Base-by-base conservation (phyloP, 805 yeast genomes). In the Hagleromyces aurorensis region DNA sequence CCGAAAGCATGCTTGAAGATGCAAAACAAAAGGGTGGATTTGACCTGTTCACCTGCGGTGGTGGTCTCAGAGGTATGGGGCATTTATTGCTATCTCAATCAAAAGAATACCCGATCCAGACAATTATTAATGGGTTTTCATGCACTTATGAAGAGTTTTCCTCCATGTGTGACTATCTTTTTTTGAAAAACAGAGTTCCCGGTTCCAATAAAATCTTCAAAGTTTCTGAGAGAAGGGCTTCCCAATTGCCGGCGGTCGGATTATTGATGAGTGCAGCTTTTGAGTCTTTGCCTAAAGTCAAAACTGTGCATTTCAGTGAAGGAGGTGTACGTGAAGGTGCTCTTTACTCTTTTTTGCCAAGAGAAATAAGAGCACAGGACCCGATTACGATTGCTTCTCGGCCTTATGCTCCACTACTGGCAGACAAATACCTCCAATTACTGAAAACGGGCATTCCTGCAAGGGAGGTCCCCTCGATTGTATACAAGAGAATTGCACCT, bases 241-340 rank as follows among this genome's bases (percentile, higher is more conserved):
- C 62, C 26, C 87, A 78, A 50, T 55, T 78, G 16, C 86, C 87
- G 5, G 80, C 84, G 1, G 78, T 78, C 21, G 78, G 81, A 1
- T 46, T 78, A 11, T 51, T 79, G 10, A 60, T 77, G 37, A 65
- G 75, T 19, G 82, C 81, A 0, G 75, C 78, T 0, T 67, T 74
- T 44, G 75, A 72, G 36, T 67, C 75, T 0, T 53, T 78, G 19
- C 84, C 85, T 11, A 61, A 59, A 19, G 63, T 78, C 23, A 71
- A 71, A 41, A 69, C 78, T 2, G 67, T 80, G 16, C 73, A 77
- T 42, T 80, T 80, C 50, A 68, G 77, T 33, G 85, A 79, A 50
- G 86, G 85, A 40, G 86, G 86, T 34, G 78, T 79, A 13, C 64
- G 89, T 42, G 89, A 80, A 56, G 89, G 89, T 37, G 74, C 76